Percentiles rank a stretch among this genome's conserved stretches.
Conservation (phyloP, 495 filamentous ascomycete species). For the Ramalina intermedia region DNA sequence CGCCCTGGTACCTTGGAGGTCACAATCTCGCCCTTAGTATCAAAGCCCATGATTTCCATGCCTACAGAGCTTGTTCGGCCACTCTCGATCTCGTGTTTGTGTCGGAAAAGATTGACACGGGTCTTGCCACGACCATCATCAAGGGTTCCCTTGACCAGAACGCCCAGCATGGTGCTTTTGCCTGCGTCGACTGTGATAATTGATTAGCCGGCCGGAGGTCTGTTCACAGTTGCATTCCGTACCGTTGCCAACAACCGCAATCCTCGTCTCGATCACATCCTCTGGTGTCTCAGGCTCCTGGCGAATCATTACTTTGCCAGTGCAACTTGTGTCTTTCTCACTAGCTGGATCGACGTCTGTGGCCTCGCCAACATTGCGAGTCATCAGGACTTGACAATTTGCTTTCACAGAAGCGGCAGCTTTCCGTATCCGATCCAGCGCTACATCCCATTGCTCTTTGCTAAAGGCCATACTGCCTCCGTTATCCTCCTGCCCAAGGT, state of each 20-base stretch:
- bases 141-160: constrained; percentile 86
- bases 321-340: constrained; percentile 54
- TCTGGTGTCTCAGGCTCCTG: constrained; percentile 59
- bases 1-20: constrained; percentile 66
- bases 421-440: constrained; percentile 49
- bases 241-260: constrained; percentile 93
- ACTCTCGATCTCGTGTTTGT: constrained; percentile 95
- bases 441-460: constrained; percentile 63
- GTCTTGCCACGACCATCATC: constrained; percentile 93
- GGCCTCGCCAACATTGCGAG: constrained; percentile 74
- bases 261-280: constrained; percentile 86
- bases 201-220: neutral
- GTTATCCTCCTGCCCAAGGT: constrained; percentile 82
- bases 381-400: constrained; percentile 67
- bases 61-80: constrained; percentile 92
- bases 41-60: constrained; percentile 98
- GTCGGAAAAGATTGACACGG: constrained; percentile 89
- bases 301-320: constrained; percentile 74
- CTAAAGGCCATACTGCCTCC: constrained; percentile 81
- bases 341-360: constrained; percentile 46
- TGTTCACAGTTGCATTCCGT: constrained; percentile 5
- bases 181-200: constrained; percentile 67
- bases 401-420: constrained; percentile 53
- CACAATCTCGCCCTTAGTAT: constrained; percentile 74
- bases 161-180: constrained; percentile 92